Conservation (phyloP, 768 basidiomycete genomes). For the Exidia glandulosa region DNA sequence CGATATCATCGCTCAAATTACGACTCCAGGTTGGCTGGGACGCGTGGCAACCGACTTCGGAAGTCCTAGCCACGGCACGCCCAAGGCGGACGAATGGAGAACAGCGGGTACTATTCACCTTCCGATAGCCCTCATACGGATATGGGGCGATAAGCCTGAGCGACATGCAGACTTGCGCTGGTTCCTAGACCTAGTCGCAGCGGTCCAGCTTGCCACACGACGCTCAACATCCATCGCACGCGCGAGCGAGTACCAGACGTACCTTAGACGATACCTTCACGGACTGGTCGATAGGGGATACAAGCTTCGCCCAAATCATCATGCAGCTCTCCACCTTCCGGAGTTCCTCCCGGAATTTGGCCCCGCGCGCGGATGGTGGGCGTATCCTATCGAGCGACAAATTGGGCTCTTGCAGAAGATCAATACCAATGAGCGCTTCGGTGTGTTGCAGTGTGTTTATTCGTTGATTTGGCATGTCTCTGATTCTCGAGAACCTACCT, state of each 20-base stretch:
- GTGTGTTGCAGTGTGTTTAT: too few species aligned
- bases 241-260: conserved; percentile 7
- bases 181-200: conserved; percentile 21
- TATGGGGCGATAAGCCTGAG: conserved; percentile 15
- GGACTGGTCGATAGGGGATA: conserved; percentile 10
- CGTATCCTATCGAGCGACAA: conserved; percentile 21
- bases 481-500: too few species aligned
- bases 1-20: not conserved
- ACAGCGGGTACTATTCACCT: conserved; percentile 16
- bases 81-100: conserved; percentile 25
- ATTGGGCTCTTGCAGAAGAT: conserved; percentile 17
- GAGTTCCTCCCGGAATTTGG: conserved; percentile 19
- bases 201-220: conserved; percentile 14
- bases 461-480: not conserved
- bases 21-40: not conserved
- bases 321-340: conserved; percentile 20
- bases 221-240: conserved; percentile 11
- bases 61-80: conserved; percentile 19
- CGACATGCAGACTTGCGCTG: conserved; percentile 13
- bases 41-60: not conserved
- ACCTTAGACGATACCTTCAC: conserved; percentile 18
- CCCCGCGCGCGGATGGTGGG: conserved; percentile 24
- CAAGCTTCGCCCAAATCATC: conserved; percentile 19
- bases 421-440: conserved; percentile 15
- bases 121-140: conserved; percentile 16